Conservation (phyloP, 2,329 filamentous ascomycete species). For the Ceratocystis cubensis region DNA sequence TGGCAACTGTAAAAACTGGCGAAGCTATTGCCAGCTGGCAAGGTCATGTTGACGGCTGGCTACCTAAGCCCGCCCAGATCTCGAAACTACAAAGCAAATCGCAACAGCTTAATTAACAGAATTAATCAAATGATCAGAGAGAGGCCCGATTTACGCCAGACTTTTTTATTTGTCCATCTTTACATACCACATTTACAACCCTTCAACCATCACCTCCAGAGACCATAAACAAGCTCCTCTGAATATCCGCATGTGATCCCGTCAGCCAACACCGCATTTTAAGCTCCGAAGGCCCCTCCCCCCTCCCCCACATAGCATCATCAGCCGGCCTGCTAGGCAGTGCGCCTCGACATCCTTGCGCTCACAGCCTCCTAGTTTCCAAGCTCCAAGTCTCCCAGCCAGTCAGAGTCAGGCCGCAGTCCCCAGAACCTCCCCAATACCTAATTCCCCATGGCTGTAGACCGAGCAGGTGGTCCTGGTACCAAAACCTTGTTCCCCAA, state of each 20-base stretch:
- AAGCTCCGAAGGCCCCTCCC: neutral
- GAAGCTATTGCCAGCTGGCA: neutral
- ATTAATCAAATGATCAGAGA: neutral
- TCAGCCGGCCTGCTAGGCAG: neutral
- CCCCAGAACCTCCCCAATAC: neutral
- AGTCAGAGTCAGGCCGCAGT: neutral
- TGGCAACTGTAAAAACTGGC: too few relatives aligned
- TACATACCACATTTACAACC: neutral
- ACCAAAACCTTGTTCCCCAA: constrained; percentile 61
- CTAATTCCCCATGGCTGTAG: constrained; percentile 11
- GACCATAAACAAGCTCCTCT: neutral
- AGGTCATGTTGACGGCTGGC: neutral
- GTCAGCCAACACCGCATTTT: neutral
- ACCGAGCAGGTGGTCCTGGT: constrained; percentile 32
- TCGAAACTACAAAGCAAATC: neutral
- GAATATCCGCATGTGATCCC: neutral
- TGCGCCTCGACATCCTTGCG: neutral
- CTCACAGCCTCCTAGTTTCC: neutral
- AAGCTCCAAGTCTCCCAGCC: neutral
- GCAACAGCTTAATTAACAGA: neutral
- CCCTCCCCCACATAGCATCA: neutral
- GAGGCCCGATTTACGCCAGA: neutral
- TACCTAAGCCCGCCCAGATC: neutral
- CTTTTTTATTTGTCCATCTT: neutral
- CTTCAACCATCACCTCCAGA: neutral